phyloP scores from a whole-genome alignment of 1,284 basidiomycete species.

The Phlebopus sp. region DNA sequence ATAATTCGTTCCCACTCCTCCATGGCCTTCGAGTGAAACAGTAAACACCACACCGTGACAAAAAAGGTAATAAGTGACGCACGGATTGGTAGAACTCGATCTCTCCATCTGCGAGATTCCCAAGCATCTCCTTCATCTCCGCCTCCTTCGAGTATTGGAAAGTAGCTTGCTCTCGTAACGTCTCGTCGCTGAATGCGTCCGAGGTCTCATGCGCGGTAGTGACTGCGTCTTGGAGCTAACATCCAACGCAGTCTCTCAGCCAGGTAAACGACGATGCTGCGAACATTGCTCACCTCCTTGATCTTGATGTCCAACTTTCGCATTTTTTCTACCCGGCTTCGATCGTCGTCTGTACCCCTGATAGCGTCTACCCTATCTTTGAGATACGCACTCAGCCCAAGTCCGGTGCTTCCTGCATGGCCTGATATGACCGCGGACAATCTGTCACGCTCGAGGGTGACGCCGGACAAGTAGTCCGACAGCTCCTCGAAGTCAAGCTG shows the following conservation, averaged over 20 bases:
- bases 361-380: slow-evolving; percentile 91
- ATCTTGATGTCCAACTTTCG: slow-evolving; percentile 90
- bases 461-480: slow-evolving; percentile 89
- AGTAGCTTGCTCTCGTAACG: slow-evolving; percentile 83
- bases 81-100: slow-evolving; percentile 91
- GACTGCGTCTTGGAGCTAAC: slow-evolving; percentile 92
- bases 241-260: slow-evolving; percentile 1
- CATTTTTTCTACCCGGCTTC: slow-evolving; percentile 91
- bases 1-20: slow-evolving; percentile 93
- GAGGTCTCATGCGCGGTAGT: slow-evolving; percentile 93
- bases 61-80: slow-evolving; percentile 27
- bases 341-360: slow-evolving; percentile 90
- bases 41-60: slow-evolving; percentile 7
- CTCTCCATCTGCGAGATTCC: slow-evolving; percentile 87
- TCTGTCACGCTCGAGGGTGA: slow-evolving; percentile 90
- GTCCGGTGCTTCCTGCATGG: slow-evolving; percentile 74
- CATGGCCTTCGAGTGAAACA: slow-evolving; percentile 56
- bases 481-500: slow-evolving; percentile 99
- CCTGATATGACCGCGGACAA: slow-evolving; percentile 82
- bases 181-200: slow-evolving; percentile 93
- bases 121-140: slow-evolving; percentile 95
- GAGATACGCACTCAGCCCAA: slow-evolving; percentile 89
- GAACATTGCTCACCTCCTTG: slow-evolving; percentile 69
- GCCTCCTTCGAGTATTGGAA: slow-evolving; percentile 90
- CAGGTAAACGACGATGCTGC: background rate